phyloP scores from a whole-genome alignment of 805 yeast species.

The Saccharomycopsis fibuligera region DNA sequence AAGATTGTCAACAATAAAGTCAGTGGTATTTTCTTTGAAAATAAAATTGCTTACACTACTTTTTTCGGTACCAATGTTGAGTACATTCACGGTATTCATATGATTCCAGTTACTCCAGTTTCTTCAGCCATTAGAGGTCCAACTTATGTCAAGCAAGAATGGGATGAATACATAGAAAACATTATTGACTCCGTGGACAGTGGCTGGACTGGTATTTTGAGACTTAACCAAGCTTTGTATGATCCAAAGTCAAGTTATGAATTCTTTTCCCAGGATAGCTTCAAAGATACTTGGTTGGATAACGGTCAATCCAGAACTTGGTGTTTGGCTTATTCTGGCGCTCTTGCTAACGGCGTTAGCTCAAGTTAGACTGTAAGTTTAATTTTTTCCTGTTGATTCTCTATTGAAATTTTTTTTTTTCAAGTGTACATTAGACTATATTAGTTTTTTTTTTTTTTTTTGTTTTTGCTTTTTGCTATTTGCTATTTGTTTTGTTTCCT shows the following conservation, averaged over 20 bases:
- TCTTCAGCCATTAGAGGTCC: constrained; percentile 51
- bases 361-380: not conserved
- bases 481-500: too few species aligned
- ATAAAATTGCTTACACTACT: constrained; percentile 66
- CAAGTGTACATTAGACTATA: not conserved
- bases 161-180: constrained; percentile 43
- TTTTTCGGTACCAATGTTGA: constrained; percentile 57
- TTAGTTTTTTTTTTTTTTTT: not conserved
- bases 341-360: constrained; percentile 14
- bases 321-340: constrained; percentile 76
- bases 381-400: not conserved
- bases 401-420: not conserved
- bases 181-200: constrained; percentile 39
- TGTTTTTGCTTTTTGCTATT: too few species aligned
- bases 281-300: constrained; percentile 54
- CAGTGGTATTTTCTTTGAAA: constrained; percentile 64
- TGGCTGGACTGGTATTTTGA: constrained; percentile 60
- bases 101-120: constrained; percentile 64
- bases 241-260: constrained; percentile 60
- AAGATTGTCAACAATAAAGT: constrained; percentile 52
- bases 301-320: constrained; percentile 83
- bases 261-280: constrained; percentile 51
- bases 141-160: constrained; percentile 47
- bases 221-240: constrained; percentile 65
- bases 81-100: constrained; percentile 73